Conservation (phyloP, 1,284 basidiomycete species). For the Microbotryomycetes sp. region DNA sequence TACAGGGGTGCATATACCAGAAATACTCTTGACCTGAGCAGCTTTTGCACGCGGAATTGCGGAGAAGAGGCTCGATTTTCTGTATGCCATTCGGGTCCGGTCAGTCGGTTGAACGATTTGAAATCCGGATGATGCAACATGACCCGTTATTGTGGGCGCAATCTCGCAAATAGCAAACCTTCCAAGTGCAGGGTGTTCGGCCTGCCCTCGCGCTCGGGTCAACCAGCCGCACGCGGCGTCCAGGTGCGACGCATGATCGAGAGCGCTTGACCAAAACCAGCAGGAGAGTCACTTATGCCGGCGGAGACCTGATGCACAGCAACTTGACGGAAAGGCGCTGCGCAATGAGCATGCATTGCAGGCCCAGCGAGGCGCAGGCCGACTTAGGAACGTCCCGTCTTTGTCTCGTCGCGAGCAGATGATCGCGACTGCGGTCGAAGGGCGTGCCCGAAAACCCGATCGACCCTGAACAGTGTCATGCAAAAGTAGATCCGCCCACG, state of each 20-base stretch:
- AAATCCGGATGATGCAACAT: no score
- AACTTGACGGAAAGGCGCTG: neutral
- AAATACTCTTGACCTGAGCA: no score
- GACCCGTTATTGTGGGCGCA: no score
- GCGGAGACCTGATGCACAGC: neutral
- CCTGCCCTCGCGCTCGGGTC: no score
- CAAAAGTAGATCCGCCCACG: no score
- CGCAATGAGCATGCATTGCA: neutral
- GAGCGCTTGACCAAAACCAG: neutral
- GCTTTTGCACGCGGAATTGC: no score
- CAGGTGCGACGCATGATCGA: neutral
- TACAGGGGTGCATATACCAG: no score
- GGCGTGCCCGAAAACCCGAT: neutral
- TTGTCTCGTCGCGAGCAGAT: neutral
- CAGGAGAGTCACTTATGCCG: neutral
- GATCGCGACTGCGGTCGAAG: neutral
- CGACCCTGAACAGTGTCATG: no score
- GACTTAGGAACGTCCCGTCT: neutral
- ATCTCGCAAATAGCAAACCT: no score
- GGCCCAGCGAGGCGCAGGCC: neutral
- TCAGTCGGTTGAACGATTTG: no score
- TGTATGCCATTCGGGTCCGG: no score
- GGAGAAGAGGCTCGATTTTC: no score
- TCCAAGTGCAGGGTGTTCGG: neutral
- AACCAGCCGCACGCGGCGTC: neutral